Base-by-base conservation (phyloP, 768 basidiomycete species). In the Mrakia frigida region DNA sequence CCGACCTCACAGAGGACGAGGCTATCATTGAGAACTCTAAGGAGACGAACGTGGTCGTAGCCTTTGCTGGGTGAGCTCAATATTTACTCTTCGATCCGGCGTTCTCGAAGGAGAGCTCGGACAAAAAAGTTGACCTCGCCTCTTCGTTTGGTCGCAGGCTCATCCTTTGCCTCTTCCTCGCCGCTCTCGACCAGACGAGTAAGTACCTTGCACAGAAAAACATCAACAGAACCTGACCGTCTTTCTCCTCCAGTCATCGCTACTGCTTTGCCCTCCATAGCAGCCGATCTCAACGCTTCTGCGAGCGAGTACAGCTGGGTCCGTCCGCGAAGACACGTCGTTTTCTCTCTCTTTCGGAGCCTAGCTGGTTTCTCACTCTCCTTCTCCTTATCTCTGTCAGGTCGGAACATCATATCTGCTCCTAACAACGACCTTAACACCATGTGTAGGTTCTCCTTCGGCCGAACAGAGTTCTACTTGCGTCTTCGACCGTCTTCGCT, bases 391-490 rank as follows among this genome's bases (percentile, higher is more conserved):
- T 6, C 10, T 50, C 6, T 50, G 21, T 23, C 35, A 68, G 73
- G 73, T 76, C 53, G 75, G 75, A 35, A 76, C 75, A 31, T 46
- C 39, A 11, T 76, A 70, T 31, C 41, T 76, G 0, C 70, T 76
- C 18, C 33, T 71, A 6, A 72, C 75, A 14, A 67, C 70, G 14
- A 65, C 60, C 61, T 25, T 76, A 21, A 76, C 60, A 25, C 75
- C 75, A 23, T 76, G 75, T 23, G 78, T 78, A 4, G 3, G 46
- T 50, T 50, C 43, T 21, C 5, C 46, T 18, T 14, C 46, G 16
- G n/a, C 6, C 46, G 46, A 50, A 41, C 16, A 50, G 46, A 50
- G 46, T 50, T 50, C 13, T 14, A 14, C 46, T 41, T 18, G 9
- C 46, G 78, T 73, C 73, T 50, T 50, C 46, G 46, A 14, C 46